A percentile compares a stretch with the other conserved stretches of the same genome.
These are phyloP conservation scores for Fusarium falciforme DNA, from an alignment of 2,329 filamentous ascomycete genomes.

Conservation along the genomic window DNA sequence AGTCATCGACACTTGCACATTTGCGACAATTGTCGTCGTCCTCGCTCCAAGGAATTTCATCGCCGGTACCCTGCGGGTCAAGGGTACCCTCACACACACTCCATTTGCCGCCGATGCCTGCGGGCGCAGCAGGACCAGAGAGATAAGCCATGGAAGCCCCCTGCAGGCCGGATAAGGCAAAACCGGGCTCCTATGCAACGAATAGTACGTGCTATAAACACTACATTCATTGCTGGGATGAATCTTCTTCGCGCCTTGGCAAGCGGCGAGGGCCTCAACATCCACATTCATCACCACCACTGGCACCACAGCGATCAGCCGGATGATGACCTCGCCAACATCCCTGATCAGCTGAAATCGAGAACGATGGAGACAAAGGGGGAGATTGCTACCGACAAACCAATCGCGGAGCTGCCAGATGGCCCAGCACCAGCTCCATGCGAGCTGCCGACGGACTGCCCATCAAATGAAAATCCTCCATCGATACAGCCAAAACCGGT, in stretches of 20 bases:
- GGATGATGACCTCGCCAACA: neutral
- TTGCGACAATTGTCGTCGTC: slow-evolving; percentile 6
- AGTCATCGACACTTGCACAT: neutral
- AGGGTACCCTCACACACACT: slow-evolving; percentile 9
- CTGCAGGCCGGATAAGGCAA: neutral
- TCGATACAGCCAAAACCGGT: neutral
- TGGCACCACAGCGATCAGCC: neutral
- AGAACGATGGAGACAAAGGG: neutral
- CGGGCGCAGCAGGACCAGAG: neutral
- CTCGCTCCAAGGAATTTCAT: slow-evolving; percentile 15
- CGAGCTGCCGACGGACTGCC: neutral
- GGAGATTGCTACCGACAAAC: neutral
- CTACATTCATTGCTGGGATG: neutral
- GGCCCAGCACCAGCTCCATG: neutral
- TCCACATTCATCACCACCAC: slow-evolving; percentile 11
- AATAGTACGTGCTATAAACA: neutral
- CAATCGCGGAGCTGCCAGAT: neutral
- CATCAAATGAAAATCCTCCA: neutral
- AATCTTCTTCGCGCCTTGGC: neutral
- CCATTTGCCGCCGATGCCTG: slow-evolving; percentile 11
- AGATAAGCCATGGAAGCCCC: neutral
- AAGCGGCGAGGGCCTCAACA: neutral
- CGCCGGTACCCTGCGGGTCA: slow-evolving; percentile 6
- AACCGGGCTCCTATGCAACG: neutral
- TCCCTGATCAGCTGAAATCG: neutral